Conservation (phyloP, 148 eudicot species). For the Silene latifolia region DNA sequence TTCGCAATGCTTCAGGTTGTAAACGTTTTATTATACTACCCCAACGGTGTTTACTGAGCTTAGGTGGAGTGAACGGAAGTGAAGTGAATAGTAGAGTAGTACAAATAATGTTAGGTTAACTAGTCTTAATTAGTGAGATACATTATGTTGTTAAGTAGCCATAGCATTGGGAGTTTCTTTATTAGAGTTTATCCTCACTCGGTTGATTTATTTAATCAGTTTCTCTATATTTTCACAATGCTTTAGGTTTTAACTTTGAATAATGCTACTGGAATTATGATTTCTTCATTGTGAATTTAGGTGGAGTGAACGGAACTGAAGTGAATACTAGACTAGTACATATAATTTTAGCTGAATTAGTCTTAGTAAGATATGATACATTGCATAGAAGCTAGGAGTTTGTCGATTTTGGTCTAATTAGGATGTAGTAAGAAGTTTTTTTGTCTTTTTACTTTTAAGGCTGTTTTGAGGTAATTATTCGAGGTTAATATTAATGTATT, state of each 20-base stretch:
- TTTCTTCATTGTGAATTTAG: not conserved
- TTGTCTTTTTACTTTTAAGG: too few relatives aligned
- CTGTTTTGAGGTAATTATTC: too few relatives aligned
- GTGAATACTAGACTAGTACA: not conserved
- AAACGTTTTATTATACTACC: too few relatives aligned
- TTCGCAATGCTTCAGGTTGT: not conserved
- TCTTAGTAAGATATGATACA: too few relatives aligned
- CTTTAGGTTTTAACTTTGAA: not conserved
- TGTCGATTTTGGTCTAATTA: too few relatives aligned
- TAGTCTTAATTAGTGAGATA: not conserved
- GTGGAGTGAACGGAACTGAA: too few relatives aligned
- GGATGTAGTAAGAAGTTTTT: too few relatives aligned
- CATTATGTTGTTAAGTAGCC: not conserved
- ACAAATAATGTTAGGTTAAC: too few relatives aligned
- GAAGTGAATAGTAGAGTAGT: too few relatives aligned
- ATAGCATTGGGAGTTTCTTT: not conserved
- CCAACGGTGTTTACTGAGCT: too few relatives aligned
- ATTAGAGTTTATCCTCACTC: not conserved
- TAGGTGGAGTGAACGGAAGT: not conserved
- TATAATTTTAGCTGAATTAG: not conserved
- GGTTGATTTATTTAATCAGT: not conserved
- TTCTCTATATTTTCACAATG: not conserved
- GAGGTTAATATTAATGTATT: too few relatives aligned
- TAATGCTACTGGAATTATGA: not conserved
- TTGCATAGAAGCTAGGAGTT: not conserved